A percentile compares a stretch with the other conserved stretches of the same genome.
Evolutionary conservation across 2,329 filamentous ascomycete genomes (phyloP).

Genomic region (Endothia cerciana): DNA sequence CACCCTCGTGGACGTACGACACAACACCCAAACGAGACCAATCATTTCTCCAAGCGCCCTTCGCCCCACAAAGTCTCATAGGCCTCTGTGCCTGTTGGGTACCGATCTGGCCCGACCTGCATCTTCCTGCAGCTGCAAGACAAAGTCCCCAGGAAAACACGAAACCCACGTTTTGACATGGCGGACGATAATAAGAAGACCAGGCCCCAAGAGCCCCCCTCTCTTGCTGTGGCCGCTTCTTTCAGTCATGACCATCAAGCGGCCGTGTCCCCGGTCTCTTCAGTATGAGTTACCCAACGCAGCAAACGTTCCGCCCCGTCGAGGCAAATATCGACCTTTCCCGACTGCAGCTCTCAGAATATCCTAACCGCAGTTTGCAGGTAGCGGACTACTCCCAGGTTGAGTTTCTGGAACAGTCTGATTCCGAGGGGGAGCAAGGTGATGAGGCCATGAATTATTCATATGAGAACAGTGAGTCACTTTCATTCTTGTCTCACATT

Average conservation of each 20-base stretch:
- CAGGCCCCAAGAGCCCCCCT: conserved; percentile 36
- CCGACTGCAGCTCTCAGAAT: conserved; percentile 47
- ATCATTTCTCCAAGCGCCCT: conserved; percentile 18
- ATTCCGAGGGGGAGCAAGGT: conserved; percentile 46
- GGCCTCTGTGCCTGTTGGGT: conserved; percentile 21
- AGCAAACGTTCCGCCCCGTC: conserved; percentile 44
- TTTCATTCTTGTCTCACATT: not conserved
- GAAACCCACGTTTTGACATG: conserved; percentile 32
- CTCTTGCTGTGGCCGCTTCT: conserved; percentile 35
- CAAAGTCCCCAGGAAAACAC: conserved; percentile 13
- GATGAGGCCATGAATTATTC: conserved; percentile 30
- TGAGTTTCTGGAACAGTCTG: conserved; percentile 44
- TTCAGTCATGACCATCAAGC: conserved; percentile 34
- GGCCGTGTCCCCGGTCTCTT: conserved; percentile 35
- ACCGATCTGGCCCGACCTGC: conserved; percentile 28
- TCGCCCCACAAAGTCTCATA: conserved; percentile 26
- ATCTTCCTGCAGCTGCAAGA: conserved; percentile 32
- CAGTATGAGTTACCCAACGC: conserved; percentile 48
- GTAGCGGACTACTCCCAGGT: conserved; percentile 47
- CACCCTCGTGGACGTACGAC: conserved; percentile 26
- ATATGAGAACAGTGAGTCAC: conserved; percentile 22
- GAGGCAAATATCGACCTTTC: conserved; percentile 45
- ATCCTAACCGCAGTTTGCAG: conserved; percentile 42
- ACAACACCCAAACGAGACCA: conserved; percentile 25
- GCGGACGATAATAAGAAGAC: conserved; percentile 37